Base-by-base conservation (phyloP, 1,284 basidiomycete genomes). In the Tilletia horrida region DNA sequence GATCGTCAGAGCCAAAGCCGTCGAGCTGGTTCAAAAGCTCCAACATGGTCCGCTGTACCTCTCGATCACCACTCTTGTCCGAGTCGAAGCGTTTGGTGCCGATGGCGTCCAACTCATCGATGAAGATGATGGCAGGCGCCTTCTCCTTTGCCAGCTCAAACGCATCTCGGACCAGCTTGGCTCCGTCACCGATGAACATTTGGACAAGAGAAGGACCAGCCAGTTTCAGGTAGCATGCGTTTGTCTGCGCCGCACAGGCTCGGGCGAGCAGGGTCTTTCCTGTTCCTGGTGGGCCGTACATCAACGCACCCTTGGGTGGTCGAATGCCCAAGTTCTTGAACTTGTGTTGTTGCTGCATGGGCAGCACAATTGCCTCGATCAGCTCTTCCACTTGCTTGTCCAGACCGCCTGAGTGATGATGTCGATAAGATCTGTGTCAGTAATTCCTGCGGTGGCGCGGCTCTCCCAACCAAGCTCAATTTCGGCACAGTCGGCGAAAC, bases 21-120 rank as follows among this genome's bases (percentile, higher is more conserved):
- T 91, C 89, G 31, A 91, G 84, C 83, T 91, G 89, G 83, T 97
- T 98, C 52, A 98, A 87, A 64, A 99, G 86, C 82, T 99, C 96
- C 82, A 98, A 86, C 96, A 99, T 98, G 52, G 96, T 99, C 68
- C 96, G 88, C 83, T 99, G 96, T 74, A 98, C 97, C 85, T 99
- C 96, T 71, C 95, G 89, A 84, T 99, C 95, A 72, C 96, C 96
- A 57, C 93, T 92, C 31, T 94, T 97, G 70, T 94, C 95, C 45
- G 92, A 95, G 76, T 98, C 96, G 82, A 98, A 96, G 86, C 95
- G 90, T 84, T 99, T 99, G 3, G 95, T 98, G 79, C 96, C 96
- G 78, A 99, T 88, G 40, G 96, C 96, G 80, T 99, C 96, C 71
- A 99, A 92, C 83, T 99, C 96, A 82, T 99, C 96, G 82, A 99